Conservation (phyloP, 106 monocot genomes). For the Iris macrosiphon region DNA sequence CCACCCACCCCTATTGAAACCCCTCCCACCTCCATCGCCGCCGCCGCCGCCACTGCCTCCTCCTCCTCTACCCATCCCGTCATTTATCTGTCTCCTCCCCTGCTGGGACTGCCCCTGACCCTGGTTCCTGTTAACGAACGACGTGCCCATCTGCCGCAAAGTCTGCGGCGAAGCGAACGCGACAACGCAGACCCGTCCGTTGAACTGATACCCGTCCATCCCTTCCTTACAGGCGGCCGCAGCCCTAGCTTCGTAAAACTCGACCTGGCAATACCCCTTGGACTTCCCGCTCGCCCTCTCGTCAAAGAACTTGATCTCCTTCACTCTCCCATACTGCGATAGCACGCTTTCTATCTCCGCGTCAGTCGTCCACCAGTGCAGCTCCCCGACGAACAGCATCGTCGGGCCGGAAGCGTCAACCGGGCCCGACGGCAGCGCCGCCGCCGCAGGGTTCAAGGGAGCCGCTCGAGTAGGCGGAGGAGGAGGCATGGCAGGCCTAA, state of each 20-base stretch:
- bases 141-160: constrained; percentile 26
- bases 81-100: constrained; percentile 16
- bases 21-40: constrained; percentile 13
- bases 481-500: too few relatives aligned
- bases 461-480: neutral
- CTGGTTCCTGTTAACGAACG: constrained; percentile 26
- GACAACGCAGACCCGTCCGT: constrained; percentile 49
- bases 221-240: constrained; percentile 50
- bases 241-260: constrained; percentile 39
- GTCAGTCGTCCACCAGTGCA: constrained; percentile 69
- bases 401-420: too few relatives aligned
- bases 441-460: too few relatives aligned
- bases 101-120: constrained; percentile 5
- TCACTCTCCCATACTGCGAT: constrained; percentile 41
- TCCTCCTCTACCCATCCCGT: constrained; percentile 32
- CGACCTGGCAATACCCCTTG: constrained; percentile 58
- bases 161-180: constrained; percentile 36
- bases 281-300: constrained; percentile 66
- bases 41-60: constrained; percentile 22
- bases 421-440: too few relatives aligned
- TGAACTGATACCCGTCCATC: constrained; percentile 47
- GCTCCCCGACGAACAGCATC: constrained; percentile 41
- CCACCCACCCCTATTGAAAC: constrained; percentile 13
- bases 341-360: constrained; percentile 37
- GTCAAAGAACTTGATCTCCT: constrained; percentile 56